Base-by-base conservation (phyloP, 202 grass and related monocot species). In the Saccharum hybrid region DNA sequence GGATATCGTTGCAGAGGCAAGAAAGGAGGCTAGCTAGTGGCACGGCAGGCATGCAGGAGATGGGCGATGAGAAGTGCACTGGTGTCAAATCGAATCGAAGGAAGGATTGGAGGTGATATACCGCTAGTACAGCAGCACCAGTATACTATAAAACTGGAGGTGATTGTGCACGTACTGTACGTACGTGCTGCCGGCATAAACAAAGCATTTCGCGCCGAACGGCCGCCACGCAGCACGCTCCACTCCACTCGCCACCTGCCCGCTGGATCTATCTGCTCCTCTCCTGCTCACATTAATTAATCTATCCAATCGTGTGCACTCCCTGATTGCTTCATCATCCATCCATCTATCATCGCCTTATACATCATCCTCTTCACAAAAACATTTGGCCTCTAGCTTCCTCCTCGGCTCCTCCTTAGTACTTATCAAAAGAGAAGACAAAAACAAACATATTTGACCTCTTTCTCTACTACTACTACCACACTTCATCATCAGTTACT, bases 171-270 rank as follows among this genome's bases (percentile, higher is more conserved):
- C 39, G 75, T 73, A 75, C 46, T 12, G 10, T 0, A 45, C 39
- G 22, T 54, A 30, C 65, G 10, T 7, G 64, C 2, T 48, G 22
- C 1, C 21, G 12, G 85, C 64, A 71, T 83, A 86, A 90, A 86
- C 11, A 90, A 90, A 70, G 40, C 52, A 90, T 90, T 90, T 83
- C 75, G 12, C 88, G 84, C 88, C 88, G 84, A 82, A 90, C 75
- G 36, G 51, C 83, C 83, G 88, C 88, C 6, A 51, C 39, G 7
- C 1, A 0, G 15, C 52, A 54, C 49, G 18, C 51, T 56, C 18
- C 51, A 5, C 28, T 46, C 75, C 31, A 26, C 23, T 49, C 21
- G 3, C 45, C 60, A 63, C 19, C 66, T 46, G 26, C 26, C 26
- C 26, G 26, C 26, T 26, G 26, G 26, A 26, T 26, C 26, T 26